Evolutionary conservation across 208 protist species (phyloP).

Genomic region (Novymonas esmeraldas): DNA sequence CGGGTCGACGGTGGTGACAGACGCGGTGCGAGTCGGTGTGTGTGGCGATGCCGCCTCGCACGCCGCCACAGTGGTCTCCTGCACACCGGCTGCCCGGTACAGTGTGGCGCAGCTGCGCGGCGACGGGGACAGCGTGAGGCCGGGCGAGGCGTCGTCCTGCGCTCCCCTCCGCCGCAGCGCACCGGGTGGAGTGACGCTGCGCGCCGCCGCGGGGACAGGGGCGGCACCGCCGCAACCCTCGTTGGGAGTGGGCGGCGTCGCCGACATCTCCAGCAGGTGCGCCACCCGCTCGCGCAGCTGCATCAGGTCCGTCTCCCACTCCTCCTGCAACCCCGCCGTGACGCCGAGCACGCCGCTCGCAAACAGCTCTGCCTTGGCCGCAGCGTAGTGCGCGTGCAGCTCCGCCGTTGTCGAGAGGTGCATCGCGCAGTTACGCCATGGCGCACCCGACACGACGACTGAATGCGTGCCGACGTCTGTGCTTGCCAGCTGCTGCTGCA

Average conservation of each 20-base stretch:
- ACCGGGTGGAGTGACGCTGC: no score
- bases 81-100: neutral
- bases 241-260: neutral
- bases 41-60: no score
- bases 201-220: no score
- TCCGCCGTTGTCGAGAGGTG: neutral
- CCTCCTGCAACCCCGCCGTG: constrained; percentile 19
- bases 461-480: neutral
- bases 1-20: no score
- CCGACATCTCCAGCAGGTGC: constrained; percentile 1
- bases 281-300: constrained; percentile 38
- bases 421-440: neutral
- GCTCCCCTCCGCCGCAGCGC: neutral
- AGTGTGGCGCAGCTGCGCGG: neutral
- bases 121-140: constrained; percentile 9
- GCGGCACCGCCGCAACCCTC: neutral
- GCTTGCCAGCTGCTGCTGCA: constrained; percentile 2
- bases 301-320: constrained; percentile 40
- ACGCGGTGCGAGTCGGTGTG: no score
- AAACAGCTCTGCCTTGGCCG: constrained; percentile 9
- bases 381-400: neutral
- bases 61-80: neutral
- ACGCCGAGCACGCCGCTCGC: constrained; percentile 1
- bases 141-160: constrained; percentile 19
- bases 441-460: neutral